These are phyloP conservation scores for Pseudogymnoascus sp. DNA, from an alignment of 2,329 filamentous ascomycete species.

Conservation along the genomic window DNA sequence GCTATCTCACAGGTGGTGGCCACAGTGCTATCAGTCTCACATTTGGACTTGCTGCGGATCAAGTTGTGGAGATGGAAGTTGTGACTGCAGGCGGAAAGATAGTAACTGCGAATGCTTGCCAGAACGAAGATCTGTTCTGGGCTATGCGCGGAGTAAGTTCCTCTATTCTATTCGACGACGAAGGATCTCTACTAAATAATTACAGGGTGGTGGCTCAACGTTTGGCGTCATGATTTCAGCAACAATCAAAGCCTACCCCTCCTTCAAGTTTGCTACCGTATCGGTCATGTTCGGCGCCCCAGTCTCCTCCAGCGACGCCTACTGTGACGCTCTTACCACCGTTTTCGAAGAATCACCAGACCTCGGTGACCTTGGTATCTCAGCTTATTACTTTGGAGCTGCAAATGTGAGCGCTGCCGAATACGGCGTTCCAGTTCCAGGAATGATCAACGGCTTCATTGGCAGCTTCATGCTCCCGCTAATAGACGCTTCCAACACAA, in stretches of 20 bases:
- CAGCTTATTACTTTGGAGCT: constrained; percentile 40
- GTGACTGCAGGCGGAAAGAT: constrained; percentile 45
- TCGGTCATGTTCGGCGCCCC: constrained; percentile 26
- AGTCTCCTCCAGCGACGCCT: constrained; percentile 28
- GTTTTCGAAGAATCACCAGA: constrained; percentile 39
- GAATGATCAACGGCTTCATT: constrained; percentile 25
- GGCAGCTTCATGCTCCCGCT: constrained; percentile 31
- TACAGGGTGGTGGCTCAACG: constrained; percentile 50
- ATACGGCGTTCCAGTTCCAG: constrained; percentile 23
- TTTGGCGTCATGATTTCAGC: constrained; percentile 53
- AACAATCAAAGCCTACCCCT: constrained; percentile 45
- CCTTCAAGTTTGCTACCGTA: constrained; percentile 25
- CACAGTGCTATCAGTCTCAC: constrained; percentile 46
- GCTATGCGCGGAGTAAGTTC: constrained; percentile 48
- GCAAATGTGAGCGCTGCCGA: constrained; percentile 31
- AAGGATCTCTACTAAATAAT: not conserved
- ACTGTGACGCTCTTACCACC: constrained; percentile 40
- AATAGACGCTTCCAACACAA: constrained; percentile 26
- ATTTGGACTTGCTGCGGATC: constrained; percentile 54
- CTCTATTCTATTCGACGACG: not conserved
- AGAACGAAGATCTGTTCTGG: constrained; percentile 55
- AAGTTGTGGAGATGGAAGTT: constrained; percentile 50
- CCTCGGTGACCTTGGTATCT: constrained; percentile 43
- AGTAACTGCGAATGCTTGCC: constrained; percentile 42
- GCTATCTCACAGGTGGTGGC: constrained; percentile 54